phyloP scores from a whole-genome alignment of 2,329 filamentous ascomycete species.

The Diaporthe sp. region DNA sequence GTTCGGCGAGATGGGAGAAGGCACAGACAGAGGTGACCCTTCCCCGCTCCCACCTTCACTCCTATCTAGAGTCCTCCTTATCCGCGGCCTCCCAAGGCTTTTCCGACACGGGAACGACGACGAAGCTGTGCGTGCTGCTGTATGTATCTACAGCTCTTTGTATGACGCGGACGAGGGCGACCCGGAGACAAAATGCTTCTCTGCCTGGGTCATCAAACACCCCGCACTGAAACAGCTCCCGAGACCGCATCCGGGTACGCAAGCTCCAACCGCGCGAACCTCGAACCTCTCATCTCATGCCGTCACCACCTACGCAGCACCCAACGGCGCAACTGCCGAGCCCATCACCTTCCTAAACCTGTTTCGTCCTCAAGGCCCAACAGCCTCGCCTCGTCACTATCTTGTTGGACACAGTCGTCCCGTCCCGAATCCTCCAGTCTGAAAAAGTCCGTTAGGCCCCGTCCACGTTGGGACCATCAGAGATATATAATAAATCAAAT shows the following conservation, averaged over 20 bases:
- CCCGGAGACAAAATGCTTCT: not conserved
- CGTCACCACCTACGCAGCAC: constrained; percentile 7
- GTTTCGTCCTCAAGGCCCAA: constrained; percentile 20
- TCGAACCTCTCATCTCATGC: constrained; percentile 1
- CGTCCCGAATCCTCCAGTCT: constrained; percentile 2
- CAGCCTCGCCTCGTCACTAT: constrained; percentile 1
- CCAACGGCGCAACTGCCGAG: constrained; percentile 21
- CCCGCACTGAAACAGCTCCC: constrained; percentile 30
- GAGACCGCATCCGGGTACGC: constrained; percentile 9
- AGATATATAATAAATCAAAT: not conserved
- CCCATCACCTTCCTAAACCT: constrained; percentile 1
- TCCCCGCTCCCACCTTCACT: not conserved
- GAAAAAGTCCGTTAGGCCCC: not conserved
- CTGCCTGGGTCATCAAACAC: not conserved
- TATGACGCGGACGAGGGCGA: not conserved
- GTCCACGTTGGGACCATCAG: not conserved
- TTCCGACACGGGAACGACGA: not conserved
- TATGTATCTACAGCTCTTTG: not conserved
- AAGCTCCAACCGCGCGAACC: constrained; percentile 5
- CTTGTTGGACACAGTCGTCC: constrained; percentile 6
- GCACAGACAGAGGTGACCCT: not conserved
- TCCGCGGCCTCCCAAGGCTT: not conserved
- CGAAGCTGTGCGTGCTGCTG: no score
- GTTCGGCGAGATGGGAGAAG: not conserved
- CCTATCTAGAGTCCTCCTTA: not conserved